These are phyloP conservation scores for Paraconiothyrium brasiliense DNA, from an alignment of 2,329 filamentous ascomycete genomes.

Conservation along the genomic window DNA sequence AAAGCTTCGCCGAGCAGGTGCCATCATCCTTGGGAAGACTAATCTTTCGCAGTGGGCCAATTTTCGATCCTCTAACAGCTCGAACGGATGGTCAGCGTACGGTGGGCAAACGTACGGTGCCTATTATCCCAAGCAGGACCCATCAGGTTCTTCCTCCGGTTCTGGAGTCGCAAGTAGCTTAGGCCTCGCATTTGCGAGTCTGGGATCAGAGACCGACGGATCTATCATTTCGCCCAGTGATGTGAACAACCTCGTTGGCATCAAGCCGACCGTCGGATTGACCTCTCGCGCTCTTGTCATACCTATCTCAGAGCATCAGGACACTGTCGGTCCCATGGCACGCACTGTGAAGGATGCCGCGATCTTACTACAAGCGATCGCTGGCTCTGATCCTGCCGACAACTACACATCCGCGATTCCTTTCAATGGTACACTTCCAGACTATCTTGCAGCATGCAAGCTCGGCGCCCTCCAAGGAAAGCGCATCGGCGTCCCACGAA, in stretches of 20 bases:
- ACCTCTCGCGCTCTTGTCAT: constrained; percentile 71
- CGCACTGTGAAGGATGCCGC: constrained; percentile 68
- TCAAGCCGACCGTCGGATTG: constrained; percentile 69
- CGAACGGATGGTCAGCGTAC: constrained; percentile 71
- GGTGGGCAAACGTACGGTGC: constrained; percentile 70
- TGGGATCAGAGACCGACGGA: constrained; percentile 72
- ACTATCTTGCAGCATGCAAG: constrained; percentile 70
- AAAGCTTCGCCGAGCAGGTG: constrained; percentile 69
- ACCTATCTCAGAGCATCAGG: constrained; percentile 68
- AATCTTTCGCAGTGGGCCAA: constrained; percentile 74
- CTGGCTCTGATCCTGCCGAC: constrained; percentile 61
- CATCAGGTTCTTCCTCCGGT: constrained; percentile 69
- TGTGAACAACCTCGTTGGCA: constrained; percentile 70
- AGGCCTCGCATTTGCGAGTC: constrained; percentile 65
- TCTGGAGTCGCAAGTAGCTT: constrained; percentile 68
- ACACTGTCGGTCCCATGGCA: constrained; percentile 67
- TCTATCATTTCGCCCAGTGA: constrained; percentile 68
- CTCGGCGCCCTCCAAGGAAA: constrained; percentile 63
- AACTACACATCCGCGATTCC: constrained; percentile 69
- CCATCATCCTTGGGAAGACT: constrained; percentile 72
- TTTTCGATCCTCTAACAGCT: constrained; percentile 65
- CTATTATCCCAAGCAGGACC: constrained; percentile 70
- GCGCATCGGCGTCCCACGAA: constrained; percentile 71
- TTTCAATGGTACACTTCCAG: constrained; percentile 57
- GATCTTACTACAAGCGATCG: constrained; percentile 67